Base-by-base conservation (phyloP, 169 alveolate genomes). In the Plasmodium malariae region DNA sequence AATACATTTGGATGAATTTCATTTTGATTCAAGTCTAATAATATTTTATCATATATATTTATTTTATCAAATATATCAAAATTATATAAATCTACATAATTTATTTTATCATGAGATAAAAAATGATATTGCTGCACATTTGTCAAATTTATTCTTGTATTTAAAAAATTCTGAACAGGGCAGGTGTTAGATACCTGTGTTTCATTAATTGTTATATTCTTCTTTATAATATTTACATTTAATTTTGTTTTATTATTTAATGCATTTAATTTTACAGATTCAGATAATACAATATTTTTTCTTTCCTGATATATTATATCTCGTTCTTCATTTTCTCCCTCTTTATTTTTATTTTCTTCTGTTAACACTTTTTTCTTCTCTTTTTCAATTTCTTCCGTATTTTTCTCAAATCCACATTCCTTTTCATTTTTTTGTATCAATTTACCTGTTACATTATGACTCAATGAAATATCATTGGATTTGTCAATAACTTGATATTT, bases 1-100 rank as follows among this genome's bases (percentile, higher is more conserved):
- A 92, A 87, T 34, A 92, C 62, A 28, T 88, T 92, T 14, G 95
- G 93, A 45, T 92, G 95, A 19, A 92, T 92, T 62, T 72, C 90
- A 28, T 43, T 72, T 69, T 92, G 95, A 57, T 86, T 92, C 9
- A 92, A 37, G 43, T 83, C 91, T 28, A 83, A 55, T 65, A 83
- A 83, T 14, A 83, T 83, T 68, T 54, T 83, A 63, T 83, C 91
- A 57, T 67, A 83, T 68, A 83, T 83, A 83, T 32, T 83, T 83
- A 54, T 83, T 40, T 83, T 83, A 51, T 83, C 74, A 57, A 67
- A 83, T 40, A 83, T 14, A 49, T 67, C 83, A 59, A 83, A 83
- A 60, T 65, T 67, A 71, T 83, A 83, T 32, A 67, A 11, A 67
- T 83, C 91, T 67, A 51, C 55, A 14, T 28, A 65, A 19, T 51